These are phyloP conservation scores for Rhizophagus prolifer DNA, from an alignment of 192 early-diverging fungal species.

Conservation along the genomic window DNA sequence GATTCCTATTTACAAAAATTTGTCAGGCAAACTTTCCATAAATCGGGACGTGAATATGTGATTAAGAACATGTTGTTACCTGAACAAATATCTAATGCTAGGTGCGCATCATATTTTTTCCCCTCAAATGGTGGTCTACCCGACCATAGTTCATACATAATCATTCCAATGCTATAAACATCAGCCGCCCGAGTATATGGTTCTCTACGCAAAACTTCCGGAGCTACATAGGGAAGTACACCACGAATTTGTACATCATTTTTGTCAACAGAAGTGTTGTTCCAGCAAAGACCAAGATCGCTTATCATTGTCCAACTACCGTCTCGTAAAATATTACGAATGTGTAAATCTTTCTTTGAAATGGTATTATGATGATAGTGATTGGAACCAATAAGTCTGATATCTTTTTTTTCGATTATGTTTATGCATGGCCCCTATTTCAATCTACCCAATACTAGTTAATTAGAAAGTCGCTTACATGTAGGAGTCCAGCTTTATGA, in stretches of 20 bases:
- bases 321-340: not conserved
- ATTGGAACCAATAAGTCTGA: too few species aligned
- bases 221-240: not conserved
- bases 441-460: not conserved
- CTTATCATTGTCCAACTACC: constrained; percentile 8
- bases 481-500: constrained; percentile 7
- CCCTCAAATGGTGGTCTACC: not conserved
- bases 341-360: constrained; percentile 14
- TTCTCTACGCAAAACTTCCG: not conserved
- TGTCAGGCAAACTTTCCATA: too few species aligned
- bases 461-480: not conserved
- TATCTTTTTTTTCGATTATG: too few species aligned
- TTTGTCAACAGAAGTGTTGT: not conserved
- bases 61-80: not conserved
- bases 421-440: not conserved
- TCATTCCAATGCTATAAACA: constrained; percentile 20
- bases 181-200: constrained; percentile 6
- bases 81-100: constrained; percentile 11
- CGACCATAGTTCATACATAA: constrained; percentile 2
- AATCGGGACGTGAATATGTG: not conserved
- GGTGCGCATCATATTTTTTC: not conserved
- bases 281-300: constrained; percentile 1
- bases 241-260: not conserved
- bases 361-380: not conserved
- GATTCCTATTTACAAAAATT: not conserved